Evolutionary conservation across 2,329 filamentous ascomycete species (phyloP), one percentile per base, ranked within the genome.

Genomic region (Sclerotinia nivalis): DNA sequence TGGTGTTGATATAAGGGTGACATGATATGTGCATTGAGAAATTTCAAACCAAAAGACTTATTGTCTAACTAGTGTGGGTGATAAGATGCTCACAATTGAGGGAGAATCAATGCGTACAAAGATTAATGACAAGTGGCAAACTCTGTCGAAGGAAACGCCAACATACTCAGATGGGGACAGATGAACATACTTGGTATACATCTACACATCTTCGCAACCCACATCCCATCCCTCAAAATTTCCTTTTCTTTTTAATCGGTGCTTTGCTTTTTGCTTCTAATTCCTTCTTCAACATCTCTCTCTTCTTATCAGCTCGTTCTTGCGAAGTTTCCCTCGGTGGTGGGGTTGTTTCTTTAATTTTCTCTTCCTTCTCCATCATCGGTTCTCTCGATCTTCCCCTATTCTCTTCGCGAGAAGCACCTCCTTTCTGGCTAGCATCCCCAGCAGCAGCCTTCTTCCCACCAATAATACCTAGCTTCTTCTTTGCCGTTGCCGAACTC

Each of bases 181-280:
- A 28, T 64, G 31, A 40, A 64, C 31, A 52, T 64, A 64, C 47
- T 52, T 52, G 40, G 13, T 43, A 15, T 54, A 67, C 34, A n/a
- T 60, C 40, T 58, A 58, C 20, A 45, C 40, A 67, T 67, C 55
- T 60, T 28, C 8, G n/a, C 22, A 34, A 22, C 8, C 15, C 60
- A n/a, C 6, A 8, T 22, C 8, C n/a, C 18, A 28, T 22, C 55
- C 25, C 37, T 75, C 67, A 79, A 71, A 79, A 79, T 52, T 76
- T 79, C 70, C 77, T 73, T 71, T 78, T 79, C 71, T 79, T 79
- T 68, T 77, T 79, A 18, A 70, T 73, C 20, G 78, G 77, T 20
- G 72, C 74, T 59, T 74, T 77, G 13, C 74, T 73, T 66, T 79
- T 79, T 69, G 72, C 74, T 65, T 77, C 78, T 71, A 79, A 71